Evolutionary conservation across 371 early-diverging fungal species (phyloP), one percentile per base, ranked within the genome.

Genomic region (Mucor piriformis): DNA sequence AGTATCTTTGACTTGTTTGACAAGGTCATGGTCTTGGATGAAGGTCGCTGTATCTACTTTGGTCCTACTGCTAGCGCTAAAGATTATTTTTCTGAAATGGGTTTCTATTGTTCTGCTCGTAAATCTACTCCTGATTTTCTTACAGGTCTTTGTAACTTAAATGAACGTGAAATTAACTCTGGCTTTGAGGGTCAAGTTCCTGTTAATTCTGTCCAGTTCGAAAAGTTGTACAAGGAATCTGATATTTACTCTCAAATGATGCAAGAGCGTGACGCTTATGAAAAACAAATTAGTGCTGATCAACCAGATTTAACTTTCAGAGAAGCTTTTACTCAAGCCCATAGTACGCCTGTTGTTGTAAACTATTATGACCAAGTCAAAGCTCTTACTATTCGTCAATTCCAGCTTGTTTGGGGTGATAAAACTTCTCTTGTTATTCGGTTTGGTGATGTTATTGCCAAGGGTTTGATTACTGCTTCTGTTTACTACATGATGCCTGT

Each of bases 81-180:
- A 13, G 64, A 63, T 15, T 90, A 89, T 64, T 91, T 92, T 69
- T 72, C 74, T 50, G 65, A 81, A 24, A 63, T 87, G 25, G 93
- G 93, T 1, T 88, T 86, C 59, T 61, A 76, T 6, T 83, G 86
- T 58, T 92, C 92, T 21, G 66, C 80, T 46, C 83, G 90, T 58
- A 88, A 89, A 72, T 91, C 89, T 8, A 85, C 87, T 0, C 82
- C 92, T 1, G 92, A 92, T 59, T 91, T 86, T 57, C 72, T 93
- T 48, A 86, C 91, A 18, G 89, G 91, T 18, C 56, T 87, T 13
- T 88, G 85, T 42, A 72, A 86, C 55, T 63, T 77, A 15, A 64
- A 83, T 37, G 91, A 90, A 63, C 86, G 88, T 54, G 69, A 75
- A 46, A 54, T 87, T 25, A 64, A 71, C 23, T 64, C 78, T 1